Base-by-base conservation (phyloP, 345 rosid genomes). In the Salix udensis region DNA sequence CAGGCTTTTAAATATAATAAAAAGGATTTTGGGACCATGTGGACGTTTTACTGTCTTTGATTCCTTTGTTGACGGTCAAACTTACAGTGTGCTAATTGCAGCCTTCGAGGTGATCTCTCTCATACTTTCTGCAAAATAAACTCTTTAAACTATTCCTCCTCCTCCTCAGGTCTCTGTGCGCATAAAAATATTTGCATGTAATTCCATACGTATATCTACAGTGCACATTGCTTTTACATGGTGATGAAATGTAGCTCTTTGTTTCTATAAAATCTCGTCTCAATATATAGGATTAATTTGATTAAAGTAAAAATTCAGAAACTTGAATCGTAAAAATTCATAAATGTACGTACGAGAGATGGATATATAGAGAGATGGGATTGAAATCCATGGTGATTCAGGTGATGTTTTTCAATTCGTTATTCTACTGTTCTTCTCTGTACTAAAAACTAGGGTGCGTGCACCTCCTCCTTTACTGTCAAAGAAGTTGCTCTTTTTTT, bases 1-100 rank as follows among this genome's bases (percentile, higher is more conserved):
- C 72, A 79, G 80, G 80, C 78, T 81, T 83, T 74, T 73, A 12
- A 78, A 55, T 64, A 52, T 72, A 64, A 71, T 76, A 73, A 78
- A 36, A 74, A 61, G 40, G 68, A 16, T 65, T 30, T 78, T 68
- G 72, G 55, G 79, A 78, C 84, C 85, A 82, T 82, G 89, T 82
- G 89, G 74, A 58, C 28, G 64, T 82, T 84, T 84, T 83, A 84
- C 79, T 81, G n/a, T 79, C 76, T 68, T 80, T 75, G 88, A 87
- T 83, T 87, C 85, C 81, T 79, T 82, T 79, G 34, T 87, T 81
- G 88, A 85, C 88, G 84, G 88, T 87, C 89, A 87, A 87, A 87
- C 81, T 74, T 77, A 69, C 72, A 34, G 71, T 76, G 69, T 36
- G 58, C 68, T 46, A 78, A 65, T 80, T 78, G 77, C 84, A 74